A percentile compares a stretch with the other conserved stretches of the same genome.
These are phyloP conservation scores for Thelonectria blattea DNA, from an alignment of 2,329 filamentous ascomycete species.

Conservation along the genomic window DNA sequence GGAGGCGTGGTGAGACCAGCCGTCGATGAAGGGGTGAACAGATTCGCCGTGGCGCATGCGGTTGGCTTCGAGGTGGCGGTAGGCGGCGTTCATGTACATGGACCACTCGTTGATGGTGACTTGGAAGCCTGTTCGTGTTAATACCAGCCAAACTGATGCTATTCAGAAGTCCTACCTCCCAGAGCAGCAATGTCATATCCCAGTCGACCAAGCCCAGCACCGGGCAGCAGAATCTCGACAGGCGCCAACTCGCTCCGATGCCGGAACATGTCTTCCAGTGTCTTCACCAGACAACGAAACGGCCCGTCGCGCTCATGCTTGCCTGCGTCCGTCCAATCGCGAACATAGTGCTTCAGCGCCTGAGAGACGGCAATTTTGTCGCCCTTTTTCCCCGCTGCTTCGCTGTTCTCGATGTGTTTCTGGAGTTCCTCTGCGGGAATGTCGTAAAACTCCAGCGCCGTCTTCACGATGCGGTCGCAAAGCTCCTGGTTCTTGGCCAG, in stretches of 20 bases:
- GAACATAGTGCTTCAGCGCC: slow-evolving; percentile 62
- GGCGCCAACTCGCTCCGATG: slow-evolving; percentile 18
- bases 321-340: slow-evolving; percentile 61
- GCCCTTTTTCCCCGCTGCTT: slow-evolving; percentile 45
- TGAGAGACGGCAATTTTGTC: slow-evolving; percentile 59
- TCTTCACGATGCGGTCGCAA: slow-evolving; percentile 52
- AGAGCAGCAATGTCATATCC: slow-evolving; percentile 57
- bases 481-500: slow-evolving; percentile 53
- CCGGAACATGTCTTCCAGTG: slow-evolving; percentile 42
- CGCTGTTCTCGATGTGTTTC: slow-evolving; percentile 46
- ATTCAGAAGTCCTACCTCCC: slow-evolving; percentile 39
- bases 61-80: slow-evolving; percentile 53
- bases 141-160: background rate
- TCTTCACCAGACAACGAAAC: slow-evolving; percentile 48
- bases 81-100: slow-evolving; percentile 61
- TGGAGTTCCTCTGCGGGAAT: slow-evolving; percentile 52
- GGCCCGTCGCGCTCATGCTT: slow-evolving; percentile 51
- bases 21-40: slow-evolving; percentile 60
- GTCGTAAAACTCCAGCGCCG: slow-evolving; percentile 54
- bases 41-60: slow-evolving; percentile 33
- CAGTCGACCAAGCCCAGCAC: slow-evolving; percentile 58
- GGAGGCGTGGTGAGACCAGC: slow-evolving; percentile 61
- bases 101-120: slow-evolving; percentile 65
- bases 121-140: slow-evolving; percentile 48
- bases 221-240: slow-evolving; percentile 55